Evolutionary conservation across 768 basidiomycete genomes (phyloP), one percentile per base, ranked within the genome.

Genomic region (Boletus sp.): DNA sequence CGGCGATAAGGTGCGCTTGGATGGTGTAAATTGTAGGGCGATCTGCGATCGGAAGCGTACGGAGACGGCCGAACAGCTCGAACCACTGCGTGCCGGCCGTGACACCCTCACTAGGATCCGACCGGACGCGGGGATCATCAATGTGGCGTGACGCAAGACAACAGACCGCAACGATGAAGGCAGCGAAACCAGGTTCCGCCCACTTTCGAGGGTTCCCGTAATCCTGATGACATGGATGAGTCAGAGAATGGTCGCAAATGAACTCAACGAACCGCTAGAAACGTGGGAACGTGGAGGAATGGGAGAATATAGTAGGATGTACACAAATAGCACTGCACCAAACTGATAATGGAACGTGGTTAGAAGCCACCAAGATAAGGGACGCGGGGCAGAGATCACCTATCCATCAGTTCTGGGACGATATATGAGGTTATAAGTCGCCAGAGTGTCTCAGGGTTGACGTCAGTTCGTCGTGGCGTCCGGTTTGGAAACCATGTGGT

Each of bases 191-290:
- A 8, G 94, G 91, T 71, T 95, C 93, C 47, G 87, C 90, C 93
- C 94, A 96, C 77, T 94, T 94, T 71, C 84, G 83, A 47, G 94
- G 94, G 60, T 93, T 90, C 39, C 90, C 91, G 67, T 97, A 97
- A 71, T 97, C 93, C 87, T 90, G 59, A 2, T 52, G 48, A 42
- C 35, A 52, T 13, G 50, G 34, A 50, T 66, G 61, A 61, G 71
- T 8, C 33, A 50, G 48, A 17, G 55, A 54, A 42, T 27, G 19
- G 54, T 35, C 49, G 32, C 30, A 59, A 44, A 47, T 39, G 47
- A 59, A 50, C 38, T 53, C 34, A 2, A 76, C 77, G 55, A 66
- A 90, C 89, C 35, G 84, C 79, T 41, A 94, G 77, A 71, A 95
- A 96, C 5, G 88, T 85, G 19, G 93, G 93, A 57, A 96, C 86